Percentiles rank a stretch among this genome's conserved stretches.
Conservation (phyloP, 352 stramenopile genomes). For the Phytophthora gonapodyides region DNA sequence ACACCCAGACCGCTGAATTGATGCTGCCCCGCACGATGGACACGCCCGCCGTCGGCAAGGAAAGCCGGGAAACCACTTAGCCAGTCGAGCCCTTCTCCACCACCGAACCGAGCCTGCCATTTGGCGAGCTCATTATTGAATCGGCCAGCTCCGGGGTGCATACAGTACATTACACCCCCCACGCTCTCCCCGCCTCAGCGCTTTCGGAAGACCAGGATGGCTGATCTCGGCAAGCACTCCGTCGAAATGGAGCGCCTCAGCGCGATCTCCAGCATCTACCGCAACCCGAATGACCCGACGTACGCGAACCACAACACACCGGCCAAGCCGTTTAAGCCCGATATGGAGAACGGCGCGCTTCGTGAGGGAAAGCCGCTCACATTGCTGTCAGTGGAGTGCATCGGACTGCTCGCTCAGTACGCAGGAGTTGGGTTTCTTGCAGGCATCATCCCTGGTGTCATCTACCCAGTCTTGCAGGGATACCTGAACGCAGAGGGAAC, state of each 20-base stretch:
- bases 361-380: constrained; percentile 38
- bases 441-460: constrained; percentile 45
- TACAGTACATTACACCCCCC: too few relatives aligned
- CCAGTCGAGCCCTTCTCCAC: constrained; percentile 22
- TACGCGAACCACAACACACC: constrained; percentile 30
- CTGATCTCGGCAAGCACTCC: constrained; percentile 28
- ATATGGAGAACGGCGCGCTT: constrained; percentile 39
- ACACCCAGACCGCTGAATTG: constrained; percentile 15
- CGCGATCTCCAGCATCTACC: constrained; percentile 31
- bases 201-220: constrained; percentile 22
- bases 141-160: not conserved
- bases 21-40: constrained; percentile 20
- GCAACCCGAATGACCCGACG: constrained; percentile 22
- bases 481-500: constrained; percentile 57
- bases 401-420: constrained; percentile 53
- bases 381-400: constrained; percentile 42
- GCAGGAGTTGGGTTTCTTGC: constrained; percentile 47
- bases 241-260: constrained; percentile 33
- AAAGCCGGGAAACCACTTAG: constrained; percentile 15
- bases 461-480: constrained; percentile 53
- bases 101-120: constrained; percentile 15
- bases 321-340: constrained; percentile 17
- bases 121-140: constrained; percentile 25
- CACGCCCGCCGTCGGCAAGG: too few relatives aligned
- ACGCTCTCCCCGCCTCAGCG: constrained; percentile 5